phyloP scores from a whole-genome alignment of 257 asterid species.

The Ilex asprella region DNA sequence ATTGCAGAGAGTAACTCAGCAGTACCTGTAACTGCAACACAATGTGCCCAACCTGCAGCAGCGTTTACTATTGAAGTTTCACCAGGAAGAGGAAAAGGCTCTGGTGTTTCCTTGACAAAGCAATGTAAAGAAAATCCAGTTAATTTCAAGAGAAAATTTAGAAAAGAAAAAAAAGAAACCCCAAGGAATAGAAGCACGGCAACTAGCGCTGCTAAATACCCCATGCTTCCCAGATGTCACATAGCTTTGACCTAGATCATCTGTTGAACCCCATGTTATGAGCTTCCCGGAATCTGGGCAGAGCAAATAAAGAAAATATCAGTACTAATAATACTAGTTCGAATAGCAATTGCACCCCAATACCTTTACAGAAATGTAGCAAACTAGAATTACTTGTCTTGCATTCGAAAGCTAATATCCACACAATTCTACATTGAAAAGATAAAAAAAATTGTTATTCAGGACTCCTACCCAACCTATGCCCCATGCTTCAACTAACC shows the following conservation, averaged over 20 bases:
- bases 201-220: constrained; percentile 32
- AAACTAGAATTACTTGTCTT: not conserved
- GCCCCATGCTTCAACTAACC: no score
- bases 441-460: no score
- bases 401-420: no score
- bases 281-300: constrained; percentile 76
- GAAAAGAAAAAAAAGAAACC: not conserved
- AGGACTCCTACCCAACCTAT: no score
- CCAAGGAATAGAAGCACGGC: not conserved
- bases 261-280: constrained; percentile 97
- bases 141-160: constrained; percentile 12
- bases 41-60: constrained; percentile 97
- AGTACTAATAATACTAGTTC: not conserved
- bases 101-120: constrained; percentile 84
- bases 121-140: constrained; percentile 32
- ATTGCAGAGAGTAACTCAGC: not conserved
- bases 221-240: constrained; percentile 96
- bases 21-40: constrained; percentile 78
- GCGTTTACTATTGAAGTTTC: constrained; percentile 58
- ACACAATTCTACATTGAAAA: no score
- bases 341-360: not conserved
- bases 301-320: constrained; percentile 11
- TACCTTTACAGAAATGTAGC: not conserved
- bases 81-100: constrained; percentile 94
- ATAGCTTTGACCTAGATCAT: constrained; percentile 92